Evolutionary conservation across 768 basidiomycete genomes (phyloP).

Genomic region (Tulasnella sp.): DNA sequence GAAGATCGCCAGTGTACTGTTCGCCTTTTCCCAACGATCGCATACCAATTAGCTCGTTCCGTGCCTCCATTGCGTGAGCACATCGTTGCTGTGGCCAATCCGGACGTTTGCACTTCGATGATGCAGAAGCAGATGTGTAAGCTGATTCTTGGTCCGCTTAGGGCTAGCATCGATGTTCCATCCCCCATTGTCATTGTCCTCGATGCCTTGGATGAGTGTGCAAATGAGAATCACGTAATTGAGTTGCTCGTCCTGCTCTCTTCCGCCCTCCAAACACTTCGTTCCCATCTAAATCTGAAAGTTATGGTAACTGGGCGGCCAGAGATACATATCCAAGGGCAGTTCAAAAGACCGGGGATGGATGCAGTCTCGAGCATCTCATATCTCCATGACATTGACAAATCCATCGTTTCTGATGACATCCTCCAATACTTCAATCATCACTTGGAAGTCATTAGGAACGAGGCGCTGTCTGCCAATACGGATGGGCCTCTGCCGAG

Average conservation of each 20-base stretch:
- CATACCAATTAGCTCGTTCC: slow-evolving; percentile 23
- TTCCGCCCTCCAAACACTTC: no score
- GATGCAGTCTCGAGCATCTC: no score
- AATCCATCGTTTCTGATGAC: slow-evolving; percentile 1
- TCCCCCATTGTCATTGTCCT: slow-evolving; percentile 25
- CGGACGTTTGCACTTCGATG: slow-evolving; percentile 6
- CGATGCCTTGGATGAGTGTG: slow-evolving; percentile 31
- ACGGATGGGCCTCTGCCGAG: neutral
- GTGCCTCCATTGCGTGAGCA: slow-evolving; percentile 3
- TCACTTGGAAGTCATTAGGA: neutral
- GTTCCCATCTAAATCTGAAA: slow-evolving; percentile 22
- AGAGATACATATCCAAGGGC: slow-evolving; percentile 22
- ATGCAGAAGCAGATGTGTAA: slow-evolving; percentile 19
- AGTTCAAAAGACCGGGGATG: no score
- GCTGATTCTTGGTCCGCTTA: slow-evolving; percentile 17
- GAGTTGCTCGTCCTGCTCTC: slow-evolving; percentile 22
- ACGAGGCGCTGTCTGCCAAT: neutral
- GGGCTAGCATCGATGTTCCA: neutral
- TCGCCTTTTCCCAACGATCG: slow-evolving; percentile 26
- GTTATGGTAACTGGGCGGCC: slow-evolving; percentile 27
- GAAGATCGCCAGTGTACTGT: slow-evolving; percentile 19
- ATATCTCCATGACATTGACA: slow-evolving; percentile 13
- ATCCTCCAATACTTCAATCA: slow-evolving; percentile 9
- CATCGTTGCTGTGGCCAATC: slow-evolving; percentile 8
- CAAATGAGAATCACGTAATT: neutral